These are phyloP conservation scores for Fusarium sp. DNA, from an alignment of 2,329 filamentous ascomycete species.

Conservation along the genomic window DNA sequence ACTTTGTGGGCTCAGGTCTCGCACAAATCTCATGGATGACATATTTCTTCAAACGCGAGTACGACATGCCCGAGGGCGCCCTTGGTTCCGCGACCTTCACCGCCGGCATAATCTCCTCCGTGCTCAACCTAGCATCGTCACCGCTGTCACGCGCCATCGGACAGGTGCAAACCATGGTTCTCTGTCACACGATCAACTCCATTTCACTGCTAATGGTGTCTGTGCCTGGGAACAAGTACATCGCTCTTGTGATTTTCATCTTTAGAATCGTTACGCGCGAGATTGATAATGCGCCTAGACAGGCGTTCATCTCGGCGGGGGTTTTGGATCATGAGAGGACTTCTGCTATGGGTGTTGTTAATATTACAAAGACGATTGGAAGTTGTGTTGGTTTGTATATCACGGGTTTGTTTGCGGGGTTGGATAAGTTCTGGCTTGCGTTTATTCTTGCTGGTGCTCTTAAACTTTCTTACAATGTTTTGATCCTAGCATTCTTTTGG, in stretches of 20 bases:
- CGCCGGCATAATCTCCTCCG: slow-evolving; percentile 39
- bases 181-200: slow-evolving; percentile 41
- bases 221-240: slow-evolving; percentile 33
- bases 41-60: slow-evolving; percentile 42
- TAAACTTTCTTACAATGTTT: slow-evolving; percentile 35
- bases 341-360: slow-evolving; percentile 40
- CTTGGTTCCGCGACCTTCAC: slow-evolving; percentile 37
- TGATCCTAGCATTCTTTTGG: slow-evolving; percentile 42
- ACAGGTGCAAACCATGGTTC: slow-evolving; percentile 39
- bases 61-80: slow-evolving; percentile 37
- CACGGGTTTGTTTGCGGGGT: slow-evolving; percentile 31
- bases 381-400: slow-evolving; percentile 38
- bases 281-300: slow-evolving; percentile 38
- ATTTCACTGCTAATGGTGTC: slow-evolving; percentile 36
- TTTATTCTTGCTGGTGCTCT: slow-evolving; percentile 38
- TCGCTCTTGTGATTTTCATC: slow-evolving; percentile 34
- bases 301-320: slow-evolving; percentile 37
- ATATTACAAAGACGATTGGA: slow-evolving; percentile 42
- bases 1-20: slow-evolving; percentile 40
- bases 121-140: slow-evolving; percentile 37
- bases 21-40: slow-evolving; percentile 44
- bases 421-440: slow-evolving; percentile 40
- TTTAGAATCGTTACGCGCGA: slow-evolving; percentile 40
- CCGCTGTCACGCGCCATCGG: slow-evolving; percentile 34
- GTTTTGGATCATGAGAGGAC: slow-evolving; percentile 39